Evolutionary conservation across 306 rosid genomes (phyloP).

Genomic region (Glycine tomentella): DNA sequence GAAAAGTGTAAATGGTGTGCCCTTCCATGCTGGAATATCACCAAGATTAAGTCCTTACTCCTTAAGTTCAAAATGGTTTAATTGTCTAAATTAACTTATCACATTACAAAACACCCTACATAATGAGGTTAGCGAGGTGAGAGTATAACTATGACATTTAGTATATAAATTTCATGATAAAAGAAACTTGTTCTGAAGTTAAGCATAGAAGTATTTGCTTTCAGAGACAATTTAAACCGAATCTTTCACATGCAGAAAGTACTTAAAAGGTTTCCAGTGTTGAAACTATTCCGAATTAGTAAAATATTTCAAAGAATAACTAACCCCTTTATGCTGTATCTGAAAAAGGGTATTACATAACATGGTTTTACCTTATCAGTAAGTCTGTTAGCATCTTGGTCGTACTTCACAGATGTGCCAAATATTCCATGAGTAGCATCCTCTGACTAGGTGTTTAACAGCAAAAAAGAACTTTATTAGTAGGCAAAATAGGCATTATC

Average conservation of each 20-base stretch:
- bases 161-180: constrained; percentile 1
- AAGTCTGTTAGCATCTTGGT: constrained; percentile 43
- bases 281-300: constrained; percentile 4
- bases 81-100: not conserved
- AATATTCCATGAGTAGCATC: constrained; percentile 52
- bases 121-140: constrained; percentile 4
- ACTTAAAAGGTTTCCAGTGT: too few species aligned
- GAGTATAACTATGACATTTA: constrained; percentile 1
- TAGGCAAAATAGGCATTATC: constrained; percentile 16
- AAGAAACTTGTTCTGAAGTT: not conserved
- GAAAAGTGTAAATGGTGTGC: not conserved
- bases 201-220: not conserved
- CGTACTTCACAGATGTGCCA: constrained; percentile 49
- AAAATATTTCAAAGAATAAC: not conserved
- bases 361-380: constrained; percentile 48
- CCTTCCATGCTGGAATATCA: constrained; percentile 6
- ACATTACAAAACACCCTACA: constrained; percentile 1
- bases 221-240: constrained; percentile 15
- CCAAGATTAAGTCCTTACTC: not conserved
- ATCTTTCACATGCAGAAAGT: constrained; percentile 12
- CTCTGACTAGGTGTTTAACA: constrained; percentile 44
- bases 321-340: constrained; percentile 6
- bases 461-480: constrained; percentile 36
- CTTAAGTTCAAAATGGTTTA: not conserved
- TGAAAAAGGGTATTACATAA: not conserved